Base-by-base conservation (phyloP, 768 basidiomycete genomes). In the Hemileccinum impolitum region DNA sequence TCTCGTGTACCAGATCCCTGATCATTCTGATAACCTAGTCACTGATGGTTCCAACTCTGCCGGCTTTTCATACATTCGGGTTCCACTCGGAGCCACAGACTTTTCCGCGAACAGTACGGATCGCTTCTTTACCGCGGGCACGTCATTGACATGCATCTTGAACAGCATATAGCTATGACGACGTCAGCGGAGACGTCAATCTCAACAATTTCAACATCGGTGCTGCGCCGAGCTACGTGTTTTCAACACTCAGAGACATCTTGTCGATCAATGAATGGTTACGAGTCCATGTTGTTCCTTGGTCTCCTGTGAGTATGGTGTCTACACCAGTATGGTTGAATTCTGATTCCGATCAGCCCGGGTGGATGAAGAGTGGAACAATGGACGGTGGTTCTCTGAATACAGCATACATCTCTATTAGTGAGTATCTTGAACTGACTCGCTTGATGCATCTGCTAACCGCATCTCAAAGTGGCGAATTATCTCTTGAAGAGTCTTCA, bases 401-500 rank as follows among this genome's bases (percentile, higher is more conserved):
- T 25, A 74, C 78, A 0, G 67, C 71, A 39, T 81, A 79, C 48
- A 65, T 76, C 34, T 62, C 61, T 35, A 61, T 67, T 0, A 82
- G 81, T 86, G 52, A 51, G 81, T 67, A 8, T 19, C 9, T 34
- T n/a, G 25, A 36, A 11, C 30, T 4, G 18, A 36, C 46, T 7
- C 19, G 26, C 35, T 6, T 13, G 21, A 17, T 10, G 19, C 28
- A 17, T 21, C 3, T 17, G 14, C 51, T 32, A 38, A 65, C 39
- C 14, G 9, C 31, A 38, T 34, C 12, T 40, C 10, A 11, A 50
- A 90, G 87, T 85, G 69, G 79, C 87, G 0, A 80, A 74, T 14
- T 89, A 90, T 60, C 77, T 90, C 11, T 65, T 89, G 19, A 89
- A 88, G 64, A 73, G 78, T 17, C 72, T 89, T 12, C 85, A 87